Conservation (phyloP, 2,329 filamentous ascomycete species). For the Pseudopyricularia javanii region DNA sequence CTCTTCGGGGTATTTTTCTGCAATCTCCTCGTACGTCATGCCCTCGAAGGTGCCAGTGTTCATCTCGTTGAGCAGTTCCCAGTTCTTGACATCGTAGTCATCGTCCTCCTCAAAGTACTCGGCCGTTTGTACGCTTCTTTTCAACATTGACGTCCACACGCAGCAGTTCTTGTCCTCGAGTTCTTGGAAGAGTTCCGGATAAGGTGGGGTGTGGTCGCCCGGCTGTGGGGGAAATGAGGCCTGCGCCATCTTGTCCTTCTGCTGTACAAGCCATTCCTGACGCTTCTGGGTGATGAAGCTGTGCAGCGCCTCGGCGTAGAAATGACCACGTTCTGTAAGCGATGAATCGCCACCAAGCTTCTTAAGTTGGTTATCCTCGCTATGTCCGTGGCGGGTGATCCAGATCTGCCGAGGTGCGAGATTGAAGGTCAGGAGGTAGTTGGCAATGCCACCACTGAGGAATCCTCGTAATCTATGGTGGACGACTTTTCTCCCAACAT, state of each 20-base stretch:
- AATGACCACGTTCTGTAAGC: slow-evolving; percentile 66
- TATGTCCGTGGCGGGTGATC: slow-evolving; percentile 94
- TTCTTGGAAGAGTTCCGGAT: slow-evolving; percentile 67
- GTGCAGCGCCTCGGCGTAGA: slow-evolving; percentile 69
- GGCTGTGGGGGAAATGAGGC: slow-evolving; percentile 80
- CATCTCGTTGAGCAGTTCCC: slow-evolving; percentile 95
- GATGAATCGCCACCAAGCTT: slow-evolving; percentile 87
- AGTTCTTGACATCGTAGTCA: slow-evolving; percentile 91
- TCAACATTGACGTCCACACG: slow-evolving; percentile 96
- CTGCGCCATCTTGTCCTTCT: slow-evolving; percentile 63
- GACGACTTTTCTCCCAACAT: slow-evolving; percentile 89
- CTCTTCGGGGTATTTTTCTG: slow-evolving; percentile 64
- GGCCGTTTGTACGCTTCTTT: slow-evolving; percentile 76
- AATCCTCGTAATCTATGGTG: slow-evolving; percentile 87
- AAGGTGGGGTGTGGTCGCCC: slow-evolving; percentile 87
- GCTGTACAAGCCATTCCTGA: slow-evolving; percentile 69
- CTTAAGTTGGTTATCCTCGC: slow-evolving; percentile 71
- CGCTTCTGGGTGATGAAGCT: slow-evolving; percentile 75
- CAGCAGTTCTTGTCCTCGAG: slow-evolving; percentile 82
- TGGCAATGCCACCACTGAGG: slow-evolving; percentile 81
- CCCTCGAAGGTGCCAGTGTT: slow-evolving; percentile 90
- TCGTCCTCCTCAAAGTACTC: slow-evolving; percentile 84
- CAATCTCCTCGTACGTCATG: slow-evolving; percentile 87
- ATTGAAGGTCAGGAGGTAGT: slow-evolving; percentile 95
- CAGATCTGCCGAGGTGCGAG: slow-evolving; percentile 91